Conservation (phyloP, 163 green algal genomes). For the Trebouxiophyceae sp. region DNA sequence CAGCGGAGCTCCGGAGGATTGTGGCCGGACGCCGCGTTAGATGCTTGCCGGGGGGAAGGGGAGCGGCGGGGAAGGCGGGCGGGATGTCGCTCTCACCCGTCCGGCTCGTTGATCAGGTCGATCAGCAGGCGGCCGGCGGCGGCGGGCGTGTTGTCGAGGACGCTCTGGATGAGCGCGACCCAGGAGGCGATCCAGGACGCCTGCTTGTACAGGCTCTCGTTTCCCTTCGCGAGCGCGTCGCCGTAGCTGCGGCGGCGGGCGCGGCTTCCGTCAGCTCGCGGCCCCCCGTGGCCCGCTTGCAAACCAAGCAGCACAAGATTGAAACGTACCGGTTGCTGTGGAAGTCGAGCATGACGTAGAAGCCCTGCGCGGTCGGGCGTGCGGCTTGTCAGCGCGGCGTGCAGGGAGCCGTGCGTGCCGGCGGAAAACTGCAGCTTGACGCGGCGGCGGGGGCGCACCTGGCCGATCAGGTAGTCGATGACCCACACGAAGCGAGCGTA, state of each 20-base stretch:
- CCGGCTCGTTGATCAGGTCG: slow-evolving; percentile 21
- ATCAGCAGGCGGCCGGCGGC: slow-evolving; percentile 14
- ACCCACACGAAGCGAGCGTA: not conserved
- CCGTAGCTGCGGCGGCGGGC: not conserved
- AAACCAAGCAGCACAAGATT: too few relatives aligned
- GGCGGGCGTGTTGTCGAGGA: not conserved
- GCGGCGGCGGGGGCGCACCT: too few relatives aligned
- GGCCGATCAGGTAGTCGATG: not conserved
- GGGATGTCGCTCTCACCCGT: slow-evolving; percentile 5
- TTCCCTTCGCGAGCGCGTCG: not conserved
- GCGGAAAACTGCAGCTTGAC: too few relatives aligned
- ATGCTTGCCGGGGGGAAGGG: not conserved
- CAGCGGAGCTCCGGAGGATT: too few relatives aligned
- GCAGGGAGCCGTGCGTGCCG: too few relatives aligned
- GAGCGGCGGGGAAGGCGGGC: too few relatives aligned
- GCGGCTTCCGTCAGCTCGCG: too few relatives aligned
- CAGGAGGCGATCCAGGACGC: slow-evolving; percentile 2
- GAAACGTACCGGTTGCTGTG: slow-evolving; percentile 12
- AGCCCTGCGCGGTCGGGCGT: slow-evolving; percentile 3
- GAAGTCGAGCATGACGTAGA: slow-evolving; percentile 17
- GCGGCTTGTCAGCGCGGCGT: too few relatives aligned
- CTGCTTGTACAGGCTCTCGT: not conserved
- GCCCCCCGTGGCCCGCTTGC: too few relatives aligned
- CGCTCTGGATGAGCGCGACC: slow-evolving; percentile 4
- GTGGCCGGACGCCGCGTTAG: too few relatives aligned